These are phyloP conservation scores for Perilla frutescens DNA, from an alignment of 257 asterid species.

Conservation along the genomic window DNA sequence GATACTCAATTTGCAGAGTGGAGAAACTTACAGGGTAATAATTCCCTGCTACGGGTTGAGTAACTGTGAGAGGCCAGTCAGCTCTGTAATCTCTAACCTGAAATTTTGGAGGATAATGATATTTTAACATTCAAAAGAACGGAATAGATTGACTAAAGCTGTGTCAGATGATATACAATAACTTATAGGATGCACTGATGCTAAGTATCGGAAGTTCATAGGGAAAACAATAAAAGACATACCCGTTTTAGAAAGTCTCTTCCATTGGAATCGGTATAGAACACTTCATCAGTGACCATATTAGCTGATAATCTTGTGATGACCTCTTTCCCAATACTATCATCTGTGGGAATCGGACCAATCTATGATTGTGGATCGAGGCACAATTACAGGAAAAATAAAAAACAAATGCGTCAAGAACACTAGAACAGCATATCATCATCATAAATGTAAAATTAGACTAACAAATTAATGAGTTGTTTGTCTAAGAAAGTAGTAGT, in stretches of 20 bases:
- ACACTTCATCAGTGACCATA: constrained; percentile 71
- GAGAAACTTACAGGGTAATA: constrained; percentile 76
- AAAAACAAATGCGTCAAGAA: background rate
- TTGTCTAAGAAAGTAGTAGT: background rate
- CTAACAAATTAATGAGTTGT: background rate
- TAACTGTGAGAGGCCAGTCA: constrained; percentile 82
- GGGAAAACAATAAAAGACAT: constrained; percentile 28
- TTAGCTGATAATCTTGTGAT: constrained; percentile 74
- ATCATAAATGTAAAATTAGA: constrained; percentile 21
- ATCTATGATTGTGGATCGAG: constrained; percentile 52
- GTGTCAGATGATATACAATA: background rate
- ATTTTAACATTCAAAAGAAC: constrained; percentile 2
- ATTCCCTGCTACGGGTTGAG: constrained; percentile 93
- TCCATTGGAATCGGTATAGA: constrained; percentile 86
- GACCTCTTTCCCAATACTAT: constrained; percentile 80
- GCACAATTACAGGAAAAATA: constrained; percentile 25
- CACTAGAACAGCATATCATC: background rate
- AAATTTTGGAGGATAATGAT: constrained; percentile 29
- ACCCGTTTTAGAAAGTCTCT: constrained; percentile 93
- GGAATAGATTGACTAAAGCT: constrained; percentile 1
- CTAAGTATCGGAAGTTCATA: background rate
- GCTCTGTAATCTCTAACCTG: constrained; percentile 84
- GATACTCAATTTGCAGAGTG: constrained; percentile 1
- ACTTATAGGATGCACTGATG: background rate
- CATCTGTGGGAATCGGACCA: constrained; percentile 78